Conservation (phyloP, 345 rosid species). For the Nephelium lappaceum region DNA sequence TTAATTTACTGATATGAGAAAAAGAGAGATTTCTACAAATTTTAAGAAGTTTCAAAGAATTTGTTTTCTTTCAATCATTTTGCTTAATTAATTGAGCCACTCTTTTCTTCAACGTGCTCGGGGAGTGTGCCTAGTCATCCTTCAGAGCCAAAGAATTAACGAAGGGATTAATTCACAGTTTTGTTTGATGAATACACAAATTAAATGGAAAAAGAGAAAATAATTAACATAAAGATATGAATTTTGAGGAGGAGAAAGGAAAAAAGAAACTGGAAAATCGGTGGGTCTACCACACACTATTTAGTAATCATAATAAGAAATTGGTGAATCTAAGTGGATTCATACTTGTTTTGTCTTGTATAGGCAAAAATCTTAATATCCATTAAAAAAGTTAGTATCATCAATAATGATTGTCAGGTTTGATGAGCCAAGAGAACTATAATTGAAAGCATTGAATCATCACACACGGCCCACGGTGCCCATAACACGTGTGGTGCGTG, state of each 20-base stretch:
- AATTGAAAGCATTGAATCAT: not conserved
- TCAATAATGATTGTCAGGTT: not conserved
- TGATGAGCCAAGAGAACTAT: not conserved
- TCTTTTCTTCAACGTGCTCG: not conserved
- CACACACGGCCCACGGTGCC: not conserved
- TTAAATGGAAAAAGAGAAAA: not conserved
- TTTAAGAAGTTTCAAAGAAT: not conserved
- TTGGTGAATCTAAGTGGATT: not conserved
- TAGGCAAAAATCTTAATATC: not conserved
- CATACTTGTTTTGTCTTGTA: not conserved
- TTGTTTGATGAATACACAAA: not conserved
- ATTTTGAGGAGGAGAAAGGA: not conserved
- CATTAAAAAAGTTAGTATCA: too few relatives aligned
- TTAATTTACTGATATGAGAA: not conserved
- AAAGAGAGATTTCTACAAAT: not conserved
- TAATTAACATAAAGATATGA: not conserved
- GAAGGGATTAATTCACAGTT: not conserved
- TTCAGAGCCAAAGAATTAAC: not conserved
- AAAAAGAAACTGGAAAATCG: not conserved
- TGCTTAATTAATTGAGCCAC: not conserved
- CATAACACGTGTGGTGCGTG: not conserved
- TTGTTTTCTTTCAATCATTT: not conserved
- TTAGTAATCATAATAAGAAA: not conserved
- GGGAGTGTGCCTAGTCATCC: not conserved
- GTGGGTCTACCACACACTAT: not conserved